Conservation (phyloP, 2,329 filamentous ascomycete genomes). For the Fusarium pseudonygamai region DNA sequence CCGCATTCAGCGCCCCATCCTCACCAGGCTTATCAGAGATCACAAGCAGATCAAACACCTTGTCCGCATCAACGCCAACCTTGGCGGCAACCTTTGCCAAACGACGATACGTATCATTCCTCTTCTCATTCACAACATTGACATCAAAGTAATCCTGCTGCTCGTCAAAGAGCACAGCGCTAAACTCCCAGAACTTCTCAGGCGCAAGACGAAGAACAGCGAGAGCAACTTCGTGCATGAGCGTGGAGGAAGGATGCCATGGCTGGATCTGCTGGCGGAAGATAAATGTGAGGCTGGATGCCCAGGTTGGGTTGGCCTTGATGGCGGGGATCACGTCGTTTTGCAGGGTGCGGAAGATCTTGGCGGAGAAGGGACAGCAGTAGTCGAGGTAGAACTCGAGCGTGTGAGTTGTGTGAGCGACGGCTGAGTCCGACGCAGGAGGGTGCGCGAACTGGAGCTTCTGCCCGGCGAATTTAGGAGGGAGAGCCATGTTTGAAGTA, state of each 20-base stretch:
- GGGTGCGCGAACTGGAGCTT: conserved; percentile 64
- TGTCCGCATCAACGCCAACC: conserved; percentile 75
- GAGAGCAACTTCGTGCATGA: conserved; percentile 83
- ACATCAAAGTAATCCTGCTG: conserved; percentile 87
- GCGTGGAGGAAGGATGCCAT: conserved; percentile 89
- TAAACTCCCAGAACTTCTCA: conserved; percentile 83
- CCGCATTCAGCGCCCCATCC: conserved; percentile 77
- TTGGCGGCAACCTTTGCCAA: conserved; percentile 77
- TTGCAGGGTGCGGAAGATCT: conserved; percentile 81
- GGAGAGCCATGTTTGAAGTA: conserved; percentile 69
- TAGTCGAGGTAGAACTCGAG: conserved; percentile 84
- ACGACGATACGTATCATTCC: conserved; percentile 84
- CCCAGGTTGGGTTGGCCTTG: conserved; percentile 65
- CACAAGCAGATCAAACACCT: conserved; percentile 73
- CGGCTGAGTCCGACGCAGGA: conserved; percentile 46
- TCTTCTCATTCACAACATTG: conserved; percentile 81
- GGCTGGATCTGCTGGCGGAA: conserved; percentile 94
- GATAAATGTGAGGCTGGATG: conserved; percentile 73
- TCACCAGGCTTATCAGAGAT: conserved; percentile 73
- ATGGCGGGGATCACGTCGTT: conserved; percentile 71
- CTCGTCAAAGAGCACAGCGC: conserved; percentile 68
- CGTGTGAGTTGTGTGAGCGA: conserved; percentile 63
- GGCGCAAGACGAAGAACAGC: conserved; percentile 79
- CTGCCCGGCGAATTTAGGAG: conserved; percentile 80
- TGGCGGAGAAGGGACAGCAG: conserved; percentile 78